phyloP scores from a whole-genome alignment of 768 basidiomycete genomes.

The Tephrocybe rancida region DNA sequence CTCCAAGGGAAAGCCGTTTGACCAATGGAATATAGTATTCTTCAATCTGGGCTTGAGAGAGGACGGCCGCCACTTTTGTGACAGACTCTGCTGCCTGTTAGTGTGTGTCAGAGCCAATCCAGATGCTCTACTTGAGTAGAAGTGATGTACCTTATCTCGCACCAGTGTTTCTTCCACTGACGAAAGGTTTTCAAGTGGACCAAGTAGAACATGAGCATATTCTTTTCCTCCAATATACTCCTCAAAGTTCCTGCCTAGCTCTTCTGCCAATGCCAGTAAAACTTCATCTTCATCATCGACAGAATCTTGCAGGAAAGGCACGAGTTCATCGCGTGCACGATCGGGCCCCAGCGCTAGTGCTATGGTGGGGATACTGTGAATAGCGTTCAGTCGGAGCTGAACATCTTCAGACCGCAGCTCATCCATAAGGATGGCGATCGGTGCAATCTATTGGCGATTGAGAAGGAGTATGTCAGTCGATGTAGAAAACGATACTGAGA shows the following conservation, averaged over 20 bases:
- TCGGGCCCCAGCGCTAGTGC: slow-evolving; percentile 94
- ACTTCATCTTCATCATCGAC: slow-evolving; percentile 99
- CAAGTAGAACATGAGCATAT: slow-evolving; percentile 84
- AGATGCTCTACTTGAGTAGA: slow-evolving; percentile 9
- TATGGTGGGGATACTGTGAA: slow-evolving; percentile 97
- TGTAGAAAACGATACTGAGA: slow-evolving; percentile 20
- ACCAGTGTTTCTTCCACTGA: slow-evolving; percentile 98
- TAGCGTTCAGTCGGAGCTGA: slow-evolving; percentile 92
- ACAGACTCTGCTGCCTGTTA: slow-evolving; percentile 92
- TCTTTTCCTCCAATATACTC: slow-evolving; percentile 93
- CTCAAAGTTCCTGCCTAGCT: slow-evolving; percentile 88
- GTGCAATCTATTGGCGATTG: slow-evolving; percentile 65
- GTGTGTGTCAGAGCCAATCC: slow-evolving; percentile 8
- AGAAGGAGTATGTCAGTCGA: slow-evolving; percentile 7
- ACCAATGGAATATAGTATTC: slow-evolving; percentile 90
- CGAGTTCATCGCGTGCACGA: slow-evolving; percentile 92
- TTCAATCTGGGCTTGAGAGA: slow-evolving; percentile 82
- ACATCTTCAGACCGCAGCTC: slow-evolving; percentile 98
- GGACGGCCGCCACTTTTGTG: slow-evolving; percentile 79
- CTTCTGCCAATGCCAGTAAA: slow-evolving; percentile 91
- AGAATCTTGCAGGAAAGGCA: slow-evolving; percentile 98
- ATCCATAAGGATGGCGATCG: slow-evolving; percentile 97
- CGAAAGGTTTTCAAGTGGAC: slow-evolving; percentile 92
- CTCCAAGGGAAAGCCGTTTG: slow-evolving; percentile 85
- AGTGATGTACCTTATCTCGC: slow-evolving; percentile 81